Evolutionary conservation across 805 yeast species (phyloP).

Genomic region (Starmerella kuoi): DNA sequence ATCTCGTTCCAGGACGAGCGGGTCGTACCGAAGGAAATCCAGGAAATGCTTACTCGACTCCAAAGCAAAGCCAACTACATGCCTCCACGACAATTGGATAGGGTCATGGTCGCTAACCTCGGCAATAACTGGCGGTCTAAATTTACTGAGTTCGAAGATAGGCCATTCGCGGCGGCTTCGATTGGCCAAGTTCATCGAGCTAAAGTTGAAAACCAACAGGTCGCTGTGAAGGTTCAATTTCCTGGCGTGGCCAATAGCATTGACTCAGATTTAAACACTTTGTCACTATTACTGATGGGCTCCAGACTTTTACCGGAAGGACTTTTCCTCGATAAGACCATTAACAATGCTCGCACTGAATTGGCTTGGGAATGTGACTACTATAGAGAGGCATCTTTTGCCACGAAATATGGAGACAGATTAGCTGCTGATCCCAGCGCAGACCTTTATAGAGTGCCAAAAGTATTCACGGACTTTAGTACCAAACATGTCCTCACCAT

Average conservation of each 20-base stretch:
- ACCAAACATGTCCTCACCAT: conserved; percentile 79
- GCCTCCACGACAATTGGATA: conserved; percentile 84
- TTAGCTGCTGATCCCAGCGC: conserved; percentile 43
- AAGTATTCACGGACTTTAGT: conserved; percentile 61
- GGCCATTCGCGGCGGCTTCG: conserved; percentile 94
- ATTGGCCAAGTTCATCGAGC: conserved; percentile 95
- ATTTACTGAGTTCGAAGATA: conserved; percentile 65
- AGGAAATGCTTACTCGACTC: conserved; percentile 64
- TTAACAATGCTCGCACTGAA: conserved; percentile 86
- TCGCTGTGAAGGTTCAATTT: conserved; percentile 91
- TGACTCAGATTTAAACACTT: conserved; percentile 83
- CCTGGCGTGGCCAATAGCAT: conserved; percentile 93
- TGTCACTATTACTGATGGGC: conserved; percentile 71
- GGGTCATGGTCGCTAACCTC: conserved; percentile 57
- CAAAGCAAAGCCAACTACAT: conserved; percentile 93
- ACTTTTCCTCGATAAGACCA: conserved; percentile 76
- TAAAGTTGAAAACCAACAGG: conserved; percentile 36
- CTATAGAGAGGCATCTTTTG: conserved; percentile 68
- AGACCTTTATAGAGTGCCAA: conserved; percentile 54
- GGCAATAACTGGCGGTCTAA: conserved; percentile 68
- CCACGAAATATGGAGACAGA: conserved; percentile 55
- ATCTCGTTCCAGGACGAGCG: conserved; percentile 85
- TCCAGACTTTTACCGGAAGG: conserved; percentile 83
- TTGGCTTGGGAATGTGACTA: conserved; percentile 98
- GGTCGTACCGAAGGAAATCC: conserved; percentile 73